Percentiles rank a stretch among this genome's conserved stretches.
Evolutionary conservation across 2,329 filamentous ascomycete species (phyloP).

Genomic region (Tolypocladium cylindrosporum): DNA sequence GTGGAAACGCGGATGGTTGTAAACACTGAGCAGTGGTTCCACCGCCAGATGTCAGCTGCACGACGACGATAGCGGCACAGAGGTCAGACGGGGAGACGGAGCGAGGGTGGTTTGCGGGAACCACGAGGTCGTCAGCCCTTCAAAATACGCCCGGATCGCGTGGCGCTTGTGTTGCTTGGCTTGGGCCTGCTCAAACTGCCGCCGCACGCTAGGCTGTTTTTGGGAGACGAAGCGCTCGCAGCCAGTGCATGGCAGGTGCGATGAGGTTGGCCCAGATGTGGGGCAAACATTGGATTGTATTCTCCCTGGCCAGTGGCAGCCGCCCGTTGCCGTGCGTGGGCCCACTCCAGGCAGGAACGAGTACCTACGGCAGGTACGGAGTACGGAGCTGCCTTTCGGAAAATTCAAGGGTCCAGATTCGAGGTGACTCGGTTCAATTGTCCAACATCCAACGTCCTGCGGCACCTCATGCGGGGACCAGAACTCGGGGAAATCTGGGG

Average conservation of each 20-base stretch:
- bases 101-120: not conserved
- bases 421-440: not conserved
- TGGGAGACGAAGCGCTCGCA: not conserved
- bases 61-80: not conserved
- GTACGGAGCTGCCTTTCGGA: not conserved
- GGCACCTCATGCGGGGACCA: not conserved
- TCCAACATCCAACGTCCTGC: not conserved
- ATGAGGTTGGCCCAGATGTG: not conserved
- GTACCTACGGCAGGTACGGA: not conserved
- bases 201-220: conserved; percentile 6
- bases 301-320: not conserved
- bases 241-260: not conserved
- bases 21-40: not conserved
- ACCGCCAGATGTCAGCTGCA: not conserved
- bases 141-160: conserved; percentile 11
- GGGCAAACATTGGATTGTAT: not conserved
- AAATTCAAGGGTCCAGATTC: not conserved
- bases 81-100: not conserved
- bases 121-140: conserved; percentile 6
- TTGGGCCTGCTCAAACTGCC: conserved; percentile 5
- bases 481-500: not conserved
- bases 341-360: not conserved
- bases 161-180: conserved; percentile 8
- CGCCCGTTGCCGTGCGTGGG: not conserved
- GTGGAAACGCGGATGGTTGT: not conserved